Evolutionary conservation across 345 rosid genomes (phyloP).

Genomic region (Hypericum androsaemum): DNA sequence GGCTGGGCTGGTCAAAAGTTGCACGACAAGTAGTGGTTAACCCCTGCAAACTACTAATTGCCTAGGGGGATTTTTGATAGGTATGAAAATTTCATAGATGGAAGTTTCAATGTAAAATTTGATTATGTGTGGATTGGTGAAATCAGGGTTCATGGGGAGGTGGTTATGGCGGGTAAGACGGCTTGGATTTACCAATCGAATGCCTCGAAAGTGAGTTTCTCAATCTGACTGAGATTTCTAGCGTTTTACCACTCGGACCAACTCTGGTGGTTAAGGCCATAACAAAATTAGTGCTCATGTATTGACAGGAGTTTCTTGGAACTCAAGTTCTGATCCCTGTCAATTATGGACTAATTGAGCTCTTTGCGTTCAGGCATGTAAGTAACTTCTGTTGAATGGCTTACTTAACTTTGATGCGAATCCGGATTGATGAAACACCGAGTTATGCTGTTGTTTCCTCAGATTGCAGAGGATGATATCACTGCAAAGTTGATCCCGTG

Average conservation of each 20-base stretch:
- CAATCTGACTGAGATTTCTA: background rate
- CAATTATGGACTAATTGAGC: constrained; percentile 71
- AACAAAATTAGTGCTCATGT: background rate
- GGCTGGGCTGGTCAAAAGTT: too few relatives aligned
- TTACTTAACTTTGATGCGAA: background rate
- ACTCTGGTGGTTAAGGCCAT: too few relatives aligned
- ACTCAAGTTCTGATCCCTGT: constrained; percentile 69
- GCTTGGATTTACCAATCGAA: constrained; percentile 37
- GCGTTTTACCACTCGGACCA: background rate
- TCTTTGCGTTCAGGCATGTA: constrained; percentile 51
- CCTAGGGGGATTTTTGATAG: too few relatives aligned
- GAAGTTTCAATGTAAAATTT: background rate
- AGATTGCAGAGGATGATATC: constrained; percentile 54
- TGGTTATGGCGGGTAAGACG: constrained; percentile 43
- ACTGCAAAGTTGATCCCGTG: constrained; percentile 38
- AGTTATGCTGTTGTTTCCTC: constrained; percentile 7
- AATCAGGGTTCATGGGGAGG: constrained; percentile 77
- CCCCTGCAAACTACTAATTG: too few relatives aligned
- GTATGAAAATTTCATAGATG: too few relatives aligned
- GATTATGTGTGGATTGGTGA: constrained; percentile 5
- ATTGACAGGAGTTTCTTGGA: constrained; percentile 37
- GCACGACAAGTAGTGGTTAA: too few relatives aligned
- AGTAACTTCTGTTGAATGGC: constrained; percentile 1
- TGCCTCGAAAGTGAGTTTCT: constrained; percentile 26
- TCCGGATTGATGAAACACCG: background rate